Conservation (phyloP, 2,329 filamentous ascomycete genomes). For the Alternaria sp. region DNA sequence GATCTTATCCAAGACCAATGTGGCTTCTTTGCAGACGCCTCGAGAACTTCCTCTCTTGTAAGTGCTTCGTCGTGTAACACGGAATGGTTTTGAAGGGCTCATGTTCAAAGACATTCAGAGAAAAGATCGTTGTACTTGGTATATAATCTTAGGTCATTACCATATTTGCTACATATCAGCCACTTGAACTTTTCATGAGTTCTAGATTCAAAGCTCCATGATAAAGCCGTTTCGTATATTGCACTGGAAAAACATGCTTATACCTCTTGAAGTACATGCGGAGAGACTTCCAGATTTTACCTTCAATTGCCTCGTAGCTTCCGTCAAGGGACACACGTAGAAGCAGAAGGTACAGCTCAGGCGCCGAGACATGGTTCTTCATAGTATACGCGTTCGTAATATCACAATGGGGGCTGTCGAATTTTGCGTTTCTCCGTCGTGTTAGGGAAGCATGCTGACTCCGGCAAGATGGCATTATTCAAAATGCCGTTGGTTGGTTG, state of each 20-base stretch:
- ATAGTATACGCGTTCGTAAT: constrained; percentile 15
- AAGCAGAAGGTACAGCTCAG: background rate
- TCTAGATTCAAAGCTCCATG: constrained; percentile 63
- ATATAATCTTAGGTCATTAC: background rate
- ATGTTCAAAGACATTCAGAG: background rate
- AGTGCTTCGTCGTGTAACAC: constrained; percentile 63
- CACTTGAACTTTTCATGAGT: constrained; percentile 6
- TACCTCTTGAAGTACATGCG: constrained; percentile 16
- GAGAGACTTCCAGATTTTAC: background rate
- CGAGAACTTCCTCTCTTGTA: constrained; percentile 31
- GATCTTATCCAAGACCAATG: background rate
- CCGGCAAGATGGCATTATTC: background rate
- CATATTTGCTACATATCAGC: background rate
- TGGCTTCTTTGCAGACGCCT: background rate
- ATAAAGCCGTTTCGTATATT: constrained; percentile 69
- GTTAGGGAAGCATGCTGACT: background rate
- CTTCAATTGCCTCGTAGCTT: background rate
- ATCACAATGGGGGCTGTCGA: constrained; percentile 2
- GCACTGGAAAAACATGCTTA: constrained; percentile 56
- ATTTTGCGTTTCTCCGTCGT: constrained; percentile 9
- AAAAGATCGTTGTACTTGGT: background rate
- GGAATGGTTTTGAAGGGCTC: constrained; percentile 70
- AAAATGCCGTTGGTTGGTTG: background rate
- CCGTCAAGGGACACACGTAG: background rate
- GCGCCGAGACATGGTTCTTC: background rate